phyloP scores from a whole-genome alignment of 139 green algal species.

The Ettlia oleoabundans region DNA sequence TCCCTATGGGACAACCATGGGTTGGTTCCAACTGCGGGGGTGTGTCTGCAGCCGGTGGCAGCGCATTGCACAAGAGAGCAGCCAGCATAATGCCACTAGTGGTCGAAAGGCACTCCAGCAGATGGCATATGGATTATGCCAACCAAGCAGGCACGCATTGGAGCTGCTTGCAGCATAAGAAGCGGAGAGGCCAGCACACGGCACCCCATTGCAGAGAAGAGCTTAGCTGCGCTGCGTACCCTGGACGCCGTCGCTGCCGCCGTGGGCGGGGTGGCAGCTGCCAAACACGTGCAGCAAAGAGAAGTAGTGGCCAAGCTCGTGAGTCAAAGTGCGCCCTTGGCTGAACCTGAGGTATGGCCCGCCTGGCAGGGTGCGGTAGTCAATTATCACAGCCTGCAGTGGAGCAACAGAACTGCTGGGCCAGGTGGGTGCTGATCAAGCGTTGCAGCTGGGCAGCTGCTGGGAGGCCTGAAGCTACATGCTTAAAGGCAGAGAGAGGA shows the following conservation, averaged over 20 bases:
- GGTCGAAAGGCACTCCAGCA: not conserved
- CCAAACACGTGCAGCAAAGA: slow-evolving; percentile 12
- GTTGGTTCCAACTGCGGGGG: not conserved
- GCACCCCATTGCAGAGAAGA: too few species aligned
- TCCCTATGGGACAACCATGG: not conserved
- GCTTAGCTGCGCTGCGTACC: too few species aligned
- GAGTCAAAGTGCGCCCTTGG: slow-evolving; percentile 3
- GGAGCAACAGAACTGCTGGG: too few species aligned
- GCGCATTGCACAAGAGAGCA: not conserved
- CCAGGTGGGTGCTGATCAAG: too few species aligned
- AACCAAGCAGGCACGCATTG: not conserved
- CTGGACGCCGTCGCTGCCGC: not conserved
- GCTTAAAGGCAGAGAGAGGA: too few species aligned
- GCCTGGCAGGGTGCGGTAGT: slow-evolving; percentile 21
- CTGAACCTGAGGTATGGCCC: not conserved
- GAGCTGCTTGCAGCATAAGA: not conserved
- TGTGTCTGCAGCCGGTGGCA: not conserved
- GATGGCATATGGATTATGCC: too few species aligned
- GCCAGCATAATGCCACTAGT: not conserved
- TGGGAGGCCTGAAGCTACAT: too few species aligned
- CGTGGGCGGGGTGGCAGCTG: not conserved
- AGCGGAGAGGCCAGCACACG: too few species aligned
- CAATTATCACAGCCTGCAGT: slow-evolving; percentile 10
- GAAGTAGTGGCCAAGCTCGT: slow-evolving; percentile 23
- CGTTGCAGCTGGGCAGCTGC: too few species aligned